phyloP scores from a whole-genome alignment of 495 filamentous ascomycete genomes.

The Schizothecium vesticola region DNA sequence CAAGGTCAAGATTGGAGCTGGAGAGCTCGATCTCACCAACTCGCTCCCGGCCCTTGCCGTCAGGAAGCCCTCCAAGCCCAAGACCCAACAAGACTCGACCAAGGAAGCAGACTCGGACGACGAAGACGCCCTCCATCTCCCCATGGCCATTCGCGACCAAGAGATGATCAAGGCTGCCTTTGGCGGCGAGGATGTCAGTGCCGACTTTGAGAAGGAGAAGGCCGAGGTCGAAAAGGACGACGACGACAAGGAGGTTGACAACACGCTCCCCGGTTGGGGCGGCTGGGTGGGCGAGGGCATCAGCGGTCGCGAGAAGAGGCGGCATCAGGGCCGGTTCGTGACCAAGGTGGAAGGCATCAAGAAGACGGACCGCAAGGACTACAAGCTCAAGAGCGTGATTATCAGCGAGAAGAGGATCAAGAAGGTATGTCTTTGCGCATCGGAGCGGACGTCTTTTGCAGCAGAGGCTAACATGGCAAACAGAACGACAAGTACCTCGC shows the following conservation, averaged over 20 bases:
- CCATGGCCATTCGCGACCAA: constrained; percentile 67
- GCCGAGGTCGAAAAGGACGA: constrained; percentile 65
- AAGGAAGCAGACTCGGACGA: constrained; percentile 43
- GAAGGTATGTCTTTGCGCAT: constrained; percentile 56
- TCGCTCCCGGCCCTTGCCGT: constrained; percentile 26
- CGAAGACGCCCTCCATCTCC: constrained; percentile 52
- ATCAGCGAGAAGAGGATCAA: constrained; percentile 87
- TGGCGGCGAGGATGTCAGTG: constrained; percentile 82
- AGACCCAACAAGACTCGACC: not conserved
- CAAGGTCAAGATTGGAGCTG: constrained; percentile 25
- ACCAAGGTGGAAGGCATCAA: constrained; percentile 74
- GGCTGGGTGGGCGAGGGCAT: constrained; percentile 78
- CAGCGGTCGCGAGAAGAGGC: constrained; percentile 52
- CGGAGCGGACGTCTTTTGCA: not conserved
- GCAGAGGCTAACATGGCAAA: constrained; percentile 26
- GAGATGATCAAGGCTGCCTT: constrained; percentile 81
- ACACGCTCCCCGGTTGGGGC: constrained; percentile 89
- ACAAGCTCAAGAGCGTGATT: constrained; percentile 74
- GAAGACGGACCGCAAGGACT: constrained; percentile 71
- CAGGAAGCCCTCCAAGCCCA: constrained; percentile 18
- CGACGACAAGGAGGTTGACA: constrained; percentile 78
- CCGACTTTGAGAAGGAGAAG: constrained; percentile 79
- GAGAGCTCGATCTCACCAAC: constrained; percentile 38
- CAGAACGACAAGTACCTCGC: constrained; percentile 88
- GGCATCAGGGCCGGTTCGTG: constrained; percentile 55